Conservation (phyloP, 306 rosid genomes). For the Dryas drummondii region DNA sequence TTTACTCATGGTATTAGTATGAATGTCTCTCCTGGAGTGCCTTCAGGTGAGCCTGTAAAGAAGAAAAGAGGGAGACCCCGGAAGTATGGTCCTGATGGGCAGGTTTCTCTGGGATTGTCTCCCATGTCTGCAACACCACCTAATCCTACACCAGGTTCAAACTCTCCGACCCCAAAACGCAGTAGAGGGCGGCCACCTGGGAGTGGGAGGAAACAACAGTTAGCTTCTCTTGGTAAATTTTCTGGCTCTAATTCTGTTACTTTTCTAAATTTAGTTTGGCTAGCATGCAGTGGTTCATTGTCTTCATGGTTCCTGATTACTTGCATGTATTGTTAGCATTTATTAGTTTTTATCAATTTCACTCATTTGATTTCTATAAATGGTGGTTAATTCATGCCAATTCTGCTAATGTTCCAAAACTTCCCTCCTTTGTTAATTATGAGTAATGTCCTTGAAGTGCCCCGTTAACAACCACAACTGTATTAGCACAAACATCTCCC, state of each 20-base stretch:
- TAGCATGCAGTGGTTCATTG: not conserved
- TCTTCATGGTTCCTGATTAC: not conserved
- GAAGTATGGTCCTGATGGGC: conserved; percentile 80
- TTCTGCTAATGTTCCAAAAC: conserved; percentile 5
- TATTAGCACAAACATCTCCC: conserved; percentile 10
- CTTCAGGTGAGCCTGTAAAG: conserved; percentile 70
- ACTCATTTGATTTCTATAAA: not conserved
- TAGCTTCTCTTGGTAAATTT: conserved; percentile 70
- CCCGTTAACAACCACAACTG: not conserved
- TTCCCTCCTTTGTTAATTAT: not conserved
- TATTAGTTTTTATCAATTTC: not conserved
- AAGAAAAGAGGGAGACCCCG: conserved; percentile 95
- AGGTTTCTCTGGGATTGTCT: conserved; percentile 73
- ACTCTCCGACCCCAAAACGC: conserved; percentile 45
- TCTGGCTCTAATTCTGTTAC: conserved; percentile 7
- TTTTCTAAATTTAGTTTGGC: conserved; percentile 12
- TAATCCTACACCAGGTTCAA: conserved; percentile 49
- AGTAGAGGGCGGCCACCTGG: conserved; percentile 84
- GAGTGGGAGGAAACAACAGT: conserved; percentile 85
- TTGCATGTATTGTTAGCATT: not conserved
- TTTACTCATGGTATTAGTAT: conserved; percentile 53
- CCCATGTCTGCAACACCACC: conserved; percentile 60
- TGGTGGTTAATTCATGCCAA: conserved; percentile 18
- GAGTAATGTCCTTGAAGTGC: conserved; percentile 3
- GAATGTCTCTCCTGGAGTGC: conserved; percentile 46